Percentiles rank a stretch among this genome's conserved stretches.
These are phyloP conservation scores for Marchantia polymorpha DNA, from an alignment of 225 moss, liverwort and hornwort species.

Conservation along the genomic window DNA sequence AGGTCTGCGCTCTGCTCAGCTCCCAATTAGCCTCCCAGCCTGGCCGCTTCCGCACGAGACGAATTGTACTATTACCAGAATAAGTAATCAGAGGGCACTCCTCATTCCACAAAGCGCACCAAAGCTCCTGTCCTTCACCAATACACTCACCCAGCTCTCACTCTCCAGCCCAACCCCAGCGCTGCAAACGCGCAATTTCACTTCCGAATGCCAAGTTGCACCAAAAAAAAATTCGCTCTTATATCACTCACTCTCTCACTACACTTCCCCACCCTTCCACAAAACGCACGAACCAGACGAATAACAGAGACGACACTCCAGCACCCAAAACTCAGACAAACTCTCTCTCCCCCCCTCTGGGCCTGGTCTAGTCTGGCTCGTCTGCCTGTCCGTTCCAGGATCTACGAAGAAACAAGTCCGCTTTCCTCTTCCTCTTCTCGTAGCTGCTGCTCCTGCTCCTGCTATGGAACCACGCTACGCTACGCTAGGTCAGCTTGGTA, in stretches of 20 bases:
- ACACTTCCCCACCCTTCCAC: not conserved
- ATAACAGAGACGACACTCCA: not conserved
- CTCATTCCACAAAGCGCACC: not conserved
- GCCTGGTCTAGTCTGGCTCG: not conserved
- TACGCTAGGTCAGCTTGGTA: slow-evolving; percentile 3
- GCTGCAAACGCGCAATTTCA: not conserved
- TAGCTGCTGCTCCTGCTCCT: not conserved
- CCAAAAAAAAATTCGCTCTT: not conserved
- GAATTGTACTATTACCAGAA: not conserved
- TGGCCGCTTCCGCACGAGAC: not conserved
- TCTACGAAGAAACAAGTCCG: not conserved
- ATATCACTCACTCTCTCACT: not conserved
- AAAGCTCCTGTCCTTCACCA: not conserved
- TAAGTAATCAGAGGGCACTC: not conserved
- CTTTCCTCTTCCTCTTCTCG: not conserved
- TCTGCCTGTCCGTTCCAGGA: not conserved
- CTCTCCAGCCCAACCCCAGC: not conserved
- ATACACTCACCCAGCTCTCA: not conserved
- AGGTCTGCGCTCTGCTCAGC: slow-evolving; percentile 7
- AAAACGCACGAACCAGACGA: not conserved
- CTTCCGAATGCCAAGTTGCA: not conserved
- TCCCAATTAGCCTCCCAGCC: not conserved
- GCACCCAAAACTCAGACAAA: not conserved
- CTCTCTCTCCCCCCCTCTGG: not conserved
- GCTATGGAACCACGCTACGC: not conserved